phyloP scores from a whole-genome alignment of 169 alveolate species.

The Babesia sp. region DNA sequence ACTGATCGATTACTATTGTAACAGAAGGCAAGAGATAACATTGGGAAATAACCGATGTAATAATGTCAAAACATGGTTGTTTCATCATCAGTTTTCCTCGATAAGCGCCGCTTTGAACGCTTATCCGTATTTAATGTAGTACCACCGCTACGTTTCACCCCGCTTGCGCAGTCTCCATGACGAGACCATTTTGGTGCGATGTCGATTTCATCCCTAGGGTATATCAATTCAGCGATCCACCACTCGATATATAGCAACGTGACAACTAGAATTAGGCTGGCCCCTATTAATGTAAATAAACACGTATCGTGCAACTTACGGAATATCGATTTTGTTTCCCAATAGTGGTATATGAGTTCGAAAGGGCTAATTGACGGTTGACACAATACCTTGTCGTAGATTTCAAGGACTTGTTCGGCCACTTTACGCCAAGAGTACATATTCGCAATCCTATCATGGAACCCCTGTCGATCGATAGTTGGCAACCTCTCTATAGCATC shows the following conservation, averaged over 20 bases:
- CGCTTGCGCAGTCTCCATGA: neutral
- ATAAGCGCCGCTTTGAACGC: too few relatives aligned
- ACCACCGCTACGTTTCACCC: neutral
- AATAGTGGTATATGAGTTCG: neutral
- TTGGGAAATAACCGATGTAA: too few relatives aligned
- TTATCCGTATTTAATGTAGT: too few relatives aligned
- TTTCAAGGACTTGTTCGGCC: conserved; percentile 44
- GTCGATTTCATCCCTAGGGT: conserved; percentile 61
- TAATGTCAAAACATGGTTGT: too few relatives aligned
- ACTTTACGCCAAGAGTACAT: conserved; percentile 79
- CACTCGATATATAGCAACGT: conserved; percentile 1
- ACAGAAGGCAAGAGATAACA: too few relatives aligned
- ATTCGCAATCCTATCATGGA: conserved; percentile 66
- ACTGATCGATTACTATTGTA: conserved; percentile 46
- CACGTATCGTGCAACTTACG: neutral
- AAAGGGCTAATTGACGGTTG: neutral
- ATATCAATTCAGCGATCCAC: conserved; percentile 26
- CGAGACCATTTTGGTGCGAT: conserved; percentile 57
- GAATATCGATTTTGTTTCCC: neutral
- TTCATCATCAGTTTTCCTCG: too few relatives aligned
- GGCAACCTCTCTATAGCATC: conserved; percentile 69
- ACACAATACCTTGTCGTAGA: conserved; percentile 7
- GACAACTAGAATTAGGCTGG: conserved; percentile 4
- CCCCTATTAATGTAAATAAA: conserved; percentile 2
- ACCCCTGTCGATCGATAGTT: conserved; percentile 33